phyloP scores from a whole-genome alignment of 768 basidiomycete genomes.

The Hypholoma fasciculare region DNA sequence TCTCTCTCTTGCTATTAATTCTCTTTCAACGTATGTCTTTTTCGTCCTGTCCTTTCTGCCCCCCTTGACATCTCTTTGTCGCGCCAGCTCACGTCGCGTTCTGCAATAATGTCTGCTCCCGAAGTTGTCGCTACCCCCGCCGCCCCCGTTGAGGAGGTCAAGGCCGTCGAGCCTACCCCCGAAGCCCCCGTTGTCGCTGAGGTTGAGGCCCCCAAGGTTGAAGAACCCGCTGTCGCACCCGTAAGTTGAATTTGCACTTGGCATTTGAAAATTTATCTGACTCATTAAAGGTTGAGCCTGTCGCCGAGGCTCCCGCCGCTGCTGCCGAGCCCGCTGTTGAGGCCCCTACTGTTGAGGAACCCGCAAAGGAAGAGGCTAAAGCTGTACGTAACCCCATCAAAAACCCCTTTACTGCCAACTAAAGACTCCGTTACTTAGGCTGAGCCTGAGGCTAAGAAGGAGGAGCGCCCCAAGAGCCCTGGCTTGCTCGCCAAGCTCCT shows the following conservation, averaged over 20 bases:
- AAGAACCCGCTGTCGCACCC: constrained; percentile 46
- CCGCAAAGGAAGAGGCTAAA: constrained; percentile 41
- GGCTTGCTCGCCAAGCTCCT: constrained; percentile 76
- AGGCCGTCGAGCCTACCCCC: constrained; percentile 31
- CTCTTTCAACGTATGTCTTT: constrained; percentile 41
- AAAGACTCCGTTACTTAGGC: constrained; percentile 22
- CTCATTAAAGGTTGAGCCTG: constrained; percentile 18
- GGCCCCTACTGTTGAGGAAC: constrained; percentile 26
- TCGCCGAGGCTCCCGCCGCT: constrained; percentile 40
- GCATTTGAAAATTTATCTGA: neutral
- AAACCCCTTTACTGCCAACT: constrained; percentile 2
- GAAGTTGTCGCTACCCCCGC: constrained; percentile 49
- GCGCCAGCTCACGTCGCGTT: constrained; percentile 53
- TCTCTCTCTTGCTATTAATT: constrained; percentile 55
- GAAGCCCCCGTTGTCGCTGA: constrained; percentile 34
- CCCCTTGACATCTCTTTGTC: constrained; percentile 11
- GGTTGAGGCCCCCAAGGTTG: constrained; percentile 38
- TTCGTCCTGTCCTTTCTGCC: constrained; percentile 14
- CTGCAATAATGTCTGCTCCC: constrained; percentile 83
- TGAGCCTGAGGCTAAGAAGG: constrained; percentile 66
- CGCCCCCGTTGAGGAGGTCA: constrained; percentile 27
- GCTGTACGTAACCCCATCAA: constrained; percentile 30
- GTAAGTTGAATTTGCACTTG: constrained; percentile 15
- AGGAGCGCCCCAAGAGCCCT: constrained; percentile 81
- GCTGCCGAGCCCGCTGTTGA: constrained; percentile 19